These are phyloP conservation scores for Dictyostelium citrinum DNA, from an alignment of 78 protist genomes.

Conservation along the genomic window DNA sequence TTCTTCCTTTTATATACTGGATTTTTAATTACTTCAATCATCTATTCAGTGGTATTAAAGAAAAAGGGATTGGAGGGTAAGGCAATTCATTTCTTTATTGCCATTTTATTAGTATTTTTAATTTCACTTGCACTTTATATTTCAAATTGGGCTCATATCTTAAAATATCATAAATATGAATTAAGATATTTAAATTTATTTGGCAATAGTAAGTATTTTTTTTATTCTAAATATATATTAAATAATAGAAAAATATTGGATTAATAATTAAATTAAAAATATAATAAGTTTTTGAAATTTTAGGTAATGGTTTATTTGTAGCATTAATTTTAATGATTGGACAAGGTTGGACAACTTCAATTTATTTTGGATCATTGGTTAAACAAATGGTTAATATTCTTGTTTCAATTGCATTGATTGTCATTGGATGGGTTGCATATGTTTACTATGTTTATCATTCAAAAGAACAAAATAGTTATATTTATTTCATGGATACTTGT, in stretches of 20 bases:
- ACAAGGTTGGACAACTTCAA: conserved; percentile 69
- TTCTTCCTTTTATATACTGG: not conserved
- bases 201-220: conserved; percentile 27
- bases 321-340: conserved; percentile 22
- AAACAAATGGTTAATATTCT: not conserved
- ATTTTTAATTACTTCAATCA: not conserved
- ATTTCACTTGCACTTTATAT: conserved; percentile 3
- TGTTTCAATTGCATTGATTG: not conserved
- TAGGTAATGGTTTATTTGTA: conserved; percentile 9
- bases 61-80: conserved; percentile 14
- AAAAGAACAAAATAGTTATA: not conserved
- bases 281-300: not conserved
- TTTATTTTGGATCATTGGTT: conserved; percentile 16
- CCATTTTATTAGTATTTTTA: not conserved
- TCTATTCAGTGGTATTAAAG: not conserved
- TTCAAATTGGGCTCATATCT: conserved; percentile 13
- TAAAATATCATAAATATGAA: not conserved
- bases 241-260: too few relatives aligned
- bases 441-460: not conserved
- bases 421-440: not conserved
- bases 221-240: too few relatives aligned
- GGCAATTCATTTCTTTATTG: not conserved
- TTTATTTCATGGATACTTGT: conserved; percentile 28
- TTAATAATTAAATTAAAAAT: too few relatives aligned
- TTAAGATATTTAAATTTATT: not conserved